These are phyloP conservation scores for Trichoderma cornu-damae DNA, from an alignment of 2,329 filamentous ascomycete genomes.

Conservation along the genomic window DNA sequence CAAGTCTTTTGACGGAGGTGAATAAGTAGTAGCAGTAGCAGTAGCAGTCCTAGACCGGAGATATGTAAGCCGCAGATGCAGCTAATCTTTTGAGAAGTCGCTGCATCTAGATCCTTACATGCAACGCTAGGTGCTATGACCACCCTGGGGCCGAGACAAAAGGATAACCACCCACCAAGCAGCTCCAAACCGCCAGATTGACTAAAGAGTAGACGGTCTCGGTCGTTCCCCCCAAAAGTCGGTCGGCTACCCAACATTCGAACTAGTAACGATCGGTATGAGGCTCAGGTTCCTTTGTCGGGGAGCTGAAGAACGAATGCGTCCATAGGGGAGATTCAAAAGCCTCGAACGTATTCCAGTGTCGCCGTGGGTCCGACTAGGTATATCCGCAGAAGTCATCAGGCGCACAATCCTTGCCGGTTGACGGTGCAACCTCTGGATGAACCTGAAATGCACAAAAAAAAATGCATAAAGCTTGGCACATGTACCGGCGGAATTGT, in stretches of 20 bases:
- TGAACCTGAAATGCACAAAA: constrained; percentile 39
- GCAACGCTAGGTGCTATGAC: not conserved
- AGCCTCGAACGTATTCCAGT: constrained; percentile 41
- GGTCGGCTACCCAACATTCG: constrained; percentile 43
- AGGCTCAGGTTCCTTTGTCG: constrained; percentile 25
- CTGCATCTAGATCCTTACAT: constrained; percentile 5
- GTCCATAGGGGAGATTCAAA: constrained; percentile 49
- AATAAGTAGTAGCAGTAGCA: no score
- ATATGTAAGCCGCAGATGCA: not conserved
- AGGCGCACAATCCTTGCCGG: constrained; percentile 40
- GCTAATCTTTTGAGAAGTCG: not conserved
- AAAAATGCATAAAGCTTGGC: constrained; percentile 35
- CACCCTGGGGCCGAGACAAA: not conserved
- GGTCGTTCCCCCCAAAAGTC: constrained; percentile 35
- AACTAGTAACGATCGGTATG: constrained; percentile 38
- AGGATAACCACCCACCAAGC: constrained; percentile 32
- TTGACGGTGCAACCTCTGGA: constrained; percentile 40
- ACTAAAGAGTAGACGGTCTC: constrained; percentile 28
- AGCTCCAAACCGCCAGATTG: constrained; percentile 31
- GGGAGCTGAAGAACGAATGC: constrained; percentile 40
- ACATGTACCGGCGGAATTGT: constrained; percentile 34
- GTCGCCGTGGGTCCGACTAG: constrained; percentile 2
- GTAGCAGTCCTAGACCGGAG: not conserved
- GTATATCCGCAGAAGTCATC: constrained; percentile 36
- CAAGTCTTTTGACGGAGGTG: not conserved